Percentiles rank a stretch among this genome's conserved stretches.
phyloP scores from a whole-genome alignment of 495 filamentous ascomycete species.

The Venustampulla echinocandica region DNA sequence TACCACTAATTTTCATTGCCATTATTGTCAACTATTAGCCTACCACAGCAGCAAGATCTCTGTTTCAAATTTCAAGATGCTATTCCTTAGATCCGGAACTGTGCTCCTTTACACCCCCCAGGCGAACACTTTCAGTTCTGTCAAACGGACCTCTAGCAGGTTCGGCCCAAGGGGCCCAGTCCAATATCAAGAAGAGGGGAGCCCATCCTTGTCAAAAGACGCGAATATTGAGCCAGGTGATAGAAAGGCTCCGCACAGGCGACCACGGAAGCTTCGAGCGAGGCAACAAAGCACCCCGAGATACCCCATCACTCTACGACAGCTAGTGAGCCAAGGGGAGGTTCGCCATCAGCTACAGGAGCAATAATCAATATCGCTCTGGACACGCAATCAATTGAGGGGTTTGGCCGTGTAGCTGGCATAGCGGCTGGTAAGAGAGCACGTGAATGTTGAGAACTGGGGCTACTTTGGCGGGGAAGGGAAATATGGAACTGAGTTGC shows the following conservation, averaged over 20 bases:
- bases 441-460: conserved; percentile 53
- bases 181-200: neutral
- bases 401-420: neutral
- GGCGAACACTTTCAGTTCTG: neutral
- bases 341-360: neutral
- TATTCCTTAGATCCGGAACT: neutral
- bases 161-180: neutral
- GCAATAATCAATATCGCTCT: neutral
- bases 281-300: neutral
- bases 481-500: conserved; percentile 17
- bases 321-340: neutral
- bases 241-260: neutral
- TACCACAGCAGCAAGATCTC: neutral
- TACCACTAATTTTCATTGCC: neutral
- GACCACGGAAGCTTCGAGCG: neutral
- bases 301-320: neutral
- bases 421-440: conserved; percentile 28
- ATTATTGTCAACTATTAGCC: neutral
- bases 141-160: neutral
- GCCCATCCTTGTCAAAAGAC: neutral
- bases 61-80: neutral
- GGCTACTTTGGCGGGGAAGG: conserved; percentile 39
- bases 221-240: neutral
- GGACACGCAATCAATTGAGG: neutral
- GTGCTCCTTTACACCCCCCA: neutral